Evolutionary conservation across 192 early-diverging fungal genomes (phyloP), one percentile per base, ranked within the genome.

Genomic region (Backusella tuberculispora): DNA sequence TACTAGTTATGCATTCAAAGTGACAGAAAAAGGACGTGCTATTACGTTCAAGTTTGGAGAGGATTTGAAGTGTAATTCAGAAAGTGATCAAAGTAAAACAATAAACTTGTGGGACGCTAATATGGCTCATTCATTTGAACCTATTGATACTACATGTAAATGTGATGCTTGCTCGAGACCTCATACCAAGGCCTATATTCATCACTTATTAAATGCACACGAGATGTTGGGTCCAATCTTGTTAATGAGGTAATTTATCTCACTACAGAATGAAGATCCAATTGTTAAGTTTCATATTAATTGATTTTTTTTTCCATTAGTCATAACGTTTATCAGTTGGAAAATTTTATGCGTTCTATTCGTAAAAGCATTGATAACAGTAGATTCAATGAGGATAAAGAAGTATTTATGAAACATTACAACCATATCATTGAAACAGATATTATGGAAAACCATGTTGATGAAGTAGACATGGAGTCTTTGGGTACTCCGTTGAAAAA

Each of bases 171-270:
- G 93, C 74, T 83, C 78, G 53, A 81, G 76, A 53, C 66, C 71
- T 21, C 88, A 94, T 81, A 86, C 89, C 40, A 86, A 91, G 47
- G 87, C 92, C 8, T 95, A 93, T 74, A 82, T 93, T 63, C 88
- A 92, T 78, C 93, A 95, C 63, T 83, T 95, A 66, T 74, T 92
- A 56, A 84, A 80, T 44, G 84, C 92, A 14, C 88, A 90, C 46
- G 93, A 95, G 79, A 95, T 95, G 93, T 82, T 95, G 48, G 92
- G 86, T 17, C 86, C 86, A 0, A 91, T 95, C 17, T 80, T 95
- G 41, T 81, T 95, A 45, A 91, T 92, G 88, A 84, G 84, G 88
- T 89, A 83, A 29, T 15, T 34, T 24, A 50, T n/a, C 50, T 37
- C 34, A 37, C 24, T 2, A 5, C 42, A 43, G 10, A 34, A 34